Evolutionary conservation across 192 early-diverging fungal species (phyloP), one percentile per base, ranked within the genome.

Genomic region (Polychytrium aggregatum): DNA sequence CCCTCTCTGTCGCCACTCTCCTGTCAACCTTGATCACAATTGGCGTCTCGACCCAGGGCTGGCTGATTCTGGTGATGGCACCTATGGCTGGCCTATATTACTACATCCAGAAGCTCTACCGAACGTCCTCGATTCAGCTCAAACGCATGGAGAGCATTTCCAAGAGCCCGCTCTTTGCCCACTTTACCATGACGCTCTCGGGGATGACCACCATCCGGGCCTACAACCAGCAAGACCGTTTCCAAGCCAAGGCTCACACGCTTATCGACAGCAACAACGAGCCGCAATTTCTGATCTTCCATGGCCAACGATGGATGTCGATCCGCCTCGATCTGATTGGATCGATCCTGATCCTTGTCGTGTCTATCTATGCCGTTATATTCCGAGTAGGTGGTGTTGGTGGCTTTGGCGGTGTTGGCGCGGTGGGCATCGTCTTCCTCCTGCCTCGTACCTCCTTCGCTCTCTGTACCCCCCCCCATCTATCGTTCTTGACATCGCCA

Each of bases 121-220:
- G 82, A 28, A 52, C 79, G 16, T 80, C 82, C 2, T 84, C 84
- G 0, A 79, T 84, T 29, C 87, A 91, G 60, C 43, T 94, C 27
- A 88, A 86, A 46, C 79, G 86, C 16, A 65, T 95, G 3, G 86
- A 89, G 34, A 81, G 82, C 7, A 72, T 86, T 25, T 60, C 83
- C 16, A 63, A 82, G 36, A 82, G 83, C 0, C 81, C 86, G 0
- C 60, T 96, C 3, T 91, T 86, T 55, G 61, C 86, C 0, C 82
- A 85, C 49, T 45, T 91, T 42, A 45, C 73, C 3, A 88, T 94
- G 53, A 80, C 86, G 0, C 60, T 91, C 14, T 72, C 68, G 27
- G 92, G 92, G 0, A 44, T 90, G 5, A 62, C 82, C 5, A 93
- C 89, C 1, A 92, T 97, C 54, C 76, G 88, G 25, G 87, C 87